Evolutionary conservation across 495 filamentous ascomycete genomes (phyloP).

Genomic region (Mytilinidion resinicola): DNA sequence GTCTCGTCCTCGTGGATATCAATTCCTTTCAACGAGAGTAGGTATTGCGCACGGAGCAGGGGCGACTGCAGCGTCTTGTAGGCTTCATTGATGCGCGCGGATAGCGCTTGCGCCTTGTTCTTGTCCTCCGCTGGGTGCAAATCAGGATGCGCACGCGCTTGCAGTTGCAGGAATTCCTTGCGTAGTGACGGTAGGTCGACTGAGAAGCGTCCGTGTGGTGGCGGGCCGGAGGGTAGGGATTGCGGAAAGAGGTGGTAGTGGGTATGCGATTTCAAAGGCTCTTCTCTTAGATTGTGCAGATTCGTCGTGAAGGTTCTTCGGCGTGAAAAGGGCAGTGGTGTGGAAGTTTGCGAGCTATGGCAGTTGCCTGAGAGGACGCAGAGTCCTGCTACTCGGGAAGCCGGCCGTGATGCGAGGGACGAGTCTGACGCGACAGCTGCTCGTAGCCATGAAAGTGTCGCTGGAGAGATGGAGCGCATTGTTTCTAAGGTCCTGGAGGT

Average conservation of each 20-base stretch:
- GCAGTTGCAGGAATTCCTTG: constrained; percentile 78
- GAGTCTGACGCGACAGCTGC: constrained; percentile 13
- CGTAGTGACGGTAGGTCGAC: constrained; percentile 62
- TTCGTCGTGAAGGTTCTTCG: constrained; percentile 5
- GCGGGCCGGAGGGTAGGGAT: constrained; percentile 73
- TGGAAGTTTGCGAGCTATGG: not conserved
- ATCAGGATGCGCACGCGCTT: constrained; percentile 77
- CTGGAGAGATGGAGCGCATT: constrained; percentile 13
- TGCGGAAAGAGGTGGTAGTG: constrained; percentile 85
- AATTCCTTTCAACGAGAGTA: constrained; percentile 63
- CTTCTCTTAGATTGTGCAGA: not conserved
- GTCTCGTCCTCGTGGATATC: constrained; percentile 74
- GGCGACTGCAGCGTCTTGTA: constrained; percentile 76
- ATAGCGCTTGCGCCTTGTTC: constrained; percentile 61
- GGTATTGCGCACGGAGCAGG: constrained; percentile 74
- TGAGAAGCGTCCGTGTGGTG: constrained; percentile 67
- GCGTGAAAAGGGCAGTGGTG: not conserved
- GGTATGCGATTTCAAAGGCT: constrained; percentile 35
- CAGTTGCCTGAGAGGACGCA: not conserved
- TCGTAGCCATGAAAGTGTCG: constrained; percentile 13
- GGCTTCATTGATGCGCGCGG: constrained; percentile 77
- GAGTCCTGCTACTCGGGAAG: constrained; percentile 1
- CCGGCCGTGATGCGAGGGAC: constrained; percentile 1
- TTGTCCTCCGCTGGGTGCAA: constrained; percentile 54
- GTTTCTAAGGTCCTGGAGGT: not conserved